Evolutionary conservation across 2,329 filamentous ascomycete species (phyloP), one percentile per base, ranked within the genome.

Genomic region (Xylariaceae sp.): DNA sequence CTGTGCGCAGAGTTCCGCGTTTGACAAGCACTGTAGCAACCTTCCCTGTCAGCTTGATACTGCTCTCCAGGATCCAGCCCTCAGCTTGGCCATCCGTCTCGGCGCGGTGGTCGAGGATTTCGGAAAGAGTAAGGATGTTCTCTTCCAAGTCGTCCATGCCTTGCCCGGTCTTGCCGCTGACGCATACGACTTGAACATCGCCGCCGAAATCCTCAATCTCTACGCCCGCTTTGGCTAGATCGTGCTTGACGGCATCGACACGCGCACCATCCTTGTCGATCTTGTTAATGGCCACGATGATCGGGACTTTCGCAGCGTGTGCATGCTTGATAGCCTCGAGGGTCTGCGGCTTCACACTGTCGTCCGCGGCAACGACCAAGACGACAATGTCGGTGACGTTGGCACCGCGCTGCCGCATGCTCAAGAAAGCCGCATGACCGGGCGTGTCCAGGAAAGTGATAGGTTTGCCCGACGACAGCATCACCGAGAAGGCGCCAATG

Each of bases 371-470:
- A 15, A 98, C 90, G 1, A 98, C 92, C 14, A 98, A 68, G 29
- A 98, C 83, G 11, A 98, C 88, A 50, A 98, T 96, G 59, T 98
- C 92, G 0, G 94, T 98, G 34, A 97, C 88, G 46, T 90, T 88
- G 21, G 92, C 94, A 47, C 92, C 94, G 51, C 92, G 83, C 59
- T 95, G 87, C 21, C 92, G 83, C 92, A 98, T 98, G 27, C 83
- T 85, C 50, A 97, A 67, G 64, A 98, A 98, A 1, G 92, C 94
- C 18, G 90, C 88, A 65, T 98, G 92, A 1, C 92, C 92, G 1
- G 92, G 92, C 0, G 92, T 98, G 59, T 98, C 92, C 18, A 98
- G 73, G 68, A 98, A 98, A 0, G 94, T 98, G 51, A 98, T 95
- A 26, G 80, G 78, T 62, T 90, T 94, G 30, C 89, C 89, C 4